phyloP scores from a whole-genome alignment of 148 eudicot genomes.

The Persicaria tinctoria region DNA sequence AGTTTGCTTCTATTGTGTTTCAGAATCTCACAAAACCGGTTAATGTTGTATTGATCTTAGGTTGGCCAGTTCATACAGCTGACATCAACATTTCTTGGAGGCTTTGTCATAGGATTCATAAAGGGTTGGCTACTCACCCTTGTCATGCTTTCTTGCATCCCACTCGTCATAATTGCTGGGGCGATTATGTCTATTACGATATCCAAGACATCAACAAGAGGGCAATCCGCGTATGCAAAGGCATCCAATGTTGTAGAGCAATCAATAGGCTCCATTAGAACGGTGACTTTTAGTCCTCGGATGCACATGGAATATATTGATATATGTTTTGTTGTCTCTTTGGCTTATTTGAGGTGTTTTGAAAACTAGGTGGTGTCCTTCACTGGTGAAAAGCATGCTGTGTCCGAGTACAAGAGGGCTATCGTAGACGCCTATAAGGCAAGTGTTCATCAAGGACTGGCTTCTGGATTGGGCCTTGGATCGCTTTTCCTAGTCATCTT shows the following conservation, averaged over 20 bases:
- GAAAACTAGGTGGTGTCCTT: constrained; percentile 60
- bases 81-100: constrained; percentile 58
- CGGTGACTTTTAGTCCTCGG: constrained; percentile 34
- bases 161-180: constrained; percentile 50
- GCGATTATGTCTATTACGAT: constrained; percentile 35
- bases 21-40: no score
- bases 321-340: background rate
- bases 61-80: constrained; percentile 78
- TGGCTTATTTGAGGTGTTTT: no score
- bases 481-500: constrained; percentile 27
- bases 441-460: constrained; percentile 41
- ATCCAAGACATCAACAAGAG: constrained; percentile 50
- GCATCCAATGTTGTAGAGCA: constrained; percentile 77
- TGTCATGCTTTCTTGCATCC: constrained; percentile 59
- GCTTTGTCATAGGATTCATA: constrained; percentile 66
- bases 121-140: constrained; percentile 91
- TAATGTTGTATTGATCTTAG: constrained; percentile 23
- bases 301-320: constrained; percentile 15
- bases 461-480: constrained; percentile 47
- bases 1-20: background rate
- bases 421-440: constrained; percentile 38
- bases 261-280: constrained; percentile 78
- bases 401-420: constrained; percentile 32
- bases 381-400: constrained; percentile 58
- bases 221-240: constrained; percentile 65